These are phyloP conservation scores for Mycosphaerella sp. DNA, from an alignment of 2,329 filamentous ascomycete genomes.

Conservation along the genomic window DNA sequence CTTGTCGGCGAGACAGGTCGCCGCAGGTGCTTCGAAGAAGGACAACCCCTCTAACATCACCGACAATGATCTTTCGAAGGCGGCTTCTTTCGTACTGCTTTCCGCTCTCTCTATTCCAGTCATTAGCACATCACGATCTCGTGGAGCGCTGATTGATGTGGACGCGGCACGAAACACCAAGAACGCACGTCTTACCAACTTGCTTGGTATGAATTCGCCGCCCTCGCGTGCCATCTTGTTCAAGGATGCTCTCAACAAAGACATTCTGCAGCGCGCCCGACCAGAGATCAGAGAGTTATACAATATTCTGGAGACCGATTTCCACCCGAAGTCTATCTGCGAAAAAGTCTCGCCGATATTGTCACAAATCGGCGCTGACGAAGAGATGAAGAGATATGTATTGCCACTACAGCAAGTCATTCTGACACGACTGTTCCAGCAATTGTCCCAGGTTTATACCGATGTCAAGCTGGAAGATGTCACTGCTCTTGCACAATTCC, in stretches of 20 bases:
- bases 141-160: slow-evolving; percentile 91
- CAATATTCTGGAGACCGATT: slow-evolving; percentile 98
- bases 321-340: slow-evolving; percentile 97
- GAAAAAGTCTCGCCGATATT: slow-evolving; percentile 98
- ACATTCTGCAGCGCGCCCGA: slow-evolving; percentile 81
- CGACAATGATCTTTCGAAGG: slow-evolving; percentile 86
- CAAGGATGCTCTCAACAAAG: slow-evolving; percentile 93
- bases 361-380: slow-evolving; percentile 82
- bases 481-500: slow-evolving; percentile 88
- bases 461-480: slow-evolving; percentile 93
- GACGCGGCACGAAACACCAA: slow-evolving; percentile 98
- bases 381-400: slow-evolving; percentile 97
- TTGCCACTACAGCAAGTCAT: slow-evolving; percentile 96
- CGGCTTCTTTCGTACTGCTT: slow-evolving; percentile 89
- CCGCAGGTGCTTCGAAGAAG: slow-evolving; percentile 79
- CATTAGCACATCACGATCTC: slow-evolving; percentile 95
- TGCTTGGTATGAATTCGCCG: slow-evolving; percentile 84
- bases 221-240: slow-evolving; percentile 87
- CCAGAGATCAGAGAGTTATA: slow-evolving; percentile 96
- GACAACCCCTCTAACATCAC: slow-evolving; percentile 80
- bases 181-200: slow-evolving; percentile 92
- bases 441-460: slow-evolving; percentile 97
- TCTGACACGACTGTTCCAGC: slow-evolving; percentile 95
- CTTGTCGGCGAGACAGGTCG: slow-evolving; percentile 76
- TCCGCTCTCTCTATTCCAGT: slow-evolving; percentile 97